These are phyloP conservation scores for Pyrenophora seminiperda DNA, from an alignment of 2,329 filamentous ascomycete genomes.

Conservation along the genomic window DNA sequence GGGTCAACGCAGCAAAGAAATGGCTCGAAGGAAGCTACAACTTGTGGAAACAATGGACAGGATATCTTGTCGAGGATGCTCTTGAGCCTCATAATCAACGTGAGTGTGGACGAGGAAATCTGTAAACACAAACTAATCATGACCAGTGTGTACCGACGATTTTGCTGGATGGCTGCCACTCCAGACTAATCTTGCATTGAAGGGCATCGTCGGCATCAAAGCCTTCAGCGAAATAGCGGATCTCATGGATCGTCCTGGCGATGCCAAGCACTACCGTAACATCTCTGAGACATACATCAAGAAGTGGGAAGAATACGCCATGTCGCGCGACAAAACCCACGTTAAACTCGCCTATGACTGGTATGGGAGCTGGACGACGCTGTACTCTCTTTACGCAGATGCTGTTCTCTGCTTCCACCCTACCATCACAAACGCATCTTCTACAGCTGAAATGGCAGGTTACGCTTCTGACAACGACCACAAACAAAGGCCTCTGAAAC, in stretches of 20 bases:
- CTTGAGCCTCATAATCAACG: constrained; percentile 75
- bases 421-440: constrained; percentile 49
- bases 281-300: constrained; percentile 70
- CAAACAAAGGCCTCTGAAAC: constrained; percentile 29
- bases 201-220: constrained; percentile 81
- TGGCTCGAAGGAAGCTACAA: constrained; percentile 73
- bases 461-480: constrained; percentile 14
- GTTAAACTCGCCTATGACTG: constrained; percentile 80
- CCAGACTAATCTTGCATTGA: constrained; percentile 81
- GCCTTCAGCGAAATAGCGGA: constrained; percentile 75
- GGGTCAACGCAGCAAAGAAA: constrained; percentile 62
- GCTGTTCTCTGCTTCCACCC: constrained; percentile 80
- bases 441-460: neutral
- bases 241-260: constrained; percentile 62
- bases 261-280: constrained; percentile 65
- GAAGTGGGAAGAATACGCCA: constrained; percentile 73
- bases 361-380: constrained; percentile 80
- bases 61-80: constrained; percentile 75
- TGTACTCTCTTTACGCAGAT: constrained; percentile 86
- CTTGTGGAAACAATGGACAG: constrained; percentile 78
- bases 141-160: constrained; percentile 75
- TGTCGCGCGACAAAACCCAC: constrained; percentile 71
- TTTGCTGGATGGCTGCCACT: constrained; percentile 79
- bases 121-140: constrained; percentile 9
- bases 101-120: constrained; percentile 37